A percentile compares a stretch with the other conserved stretches of the same genome.
These are phyloP conservation scores for Viola odorata DNA, from an alignment of 345 rosid genomes.

Conservation along the genomic window DNA sequence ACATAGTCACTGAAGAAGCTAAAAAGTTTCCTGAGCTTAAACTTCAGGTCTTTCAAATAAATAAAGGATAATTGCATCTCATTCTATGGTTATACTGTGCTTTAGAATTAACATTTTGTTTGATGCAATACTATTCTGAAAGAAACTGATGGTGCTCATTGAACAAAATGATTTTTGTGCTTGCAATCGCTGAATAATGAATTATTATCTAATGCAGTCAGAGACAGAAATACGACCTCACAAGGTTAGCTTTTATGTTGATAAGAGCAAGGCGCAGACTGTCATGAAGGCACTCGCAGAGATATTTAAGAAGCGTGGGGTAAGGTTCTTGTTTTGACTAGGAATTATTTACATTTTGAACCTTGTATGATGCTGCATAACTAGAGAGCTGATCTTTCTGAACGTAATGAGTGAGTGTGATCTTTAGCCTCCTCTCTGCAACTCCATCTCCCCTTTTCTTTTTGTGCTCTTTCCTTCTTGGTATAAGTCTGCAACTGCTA, in stretches of 20 bases:
- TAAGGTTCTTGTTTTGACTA: constrained; percentile 19
- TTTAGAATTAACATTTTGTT: background rate
- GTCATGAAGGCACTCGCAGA: constrained; percentile 58
- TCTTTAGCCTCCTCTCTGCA: background rate
- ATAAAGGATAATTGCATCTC: background rate
- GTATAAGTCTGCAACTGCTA: background rate
- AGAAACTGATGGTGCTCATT: background rate
- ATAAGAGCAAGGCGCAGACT: constrained; percentile 67
- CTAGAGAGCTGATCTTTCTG: background rate
- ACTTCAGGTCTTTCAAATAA: constrained; percentile 64
- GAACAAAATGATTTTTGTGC: constrained; percentile 6
- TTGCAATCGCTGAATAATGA: constrained; percentile 10
- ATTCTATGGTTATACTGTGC: constrained; percentile 4
- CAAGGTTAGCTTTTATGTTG: constrained; percentile 86
- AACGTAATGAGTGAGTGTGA: background rate
- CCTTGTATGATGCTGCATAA: background rate
- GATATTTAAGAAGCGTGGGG: constrained; percentile 58
- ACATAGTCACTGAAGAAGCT: constrained; percentile 65
- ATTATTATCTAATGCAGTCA: constrained; percentile 43
- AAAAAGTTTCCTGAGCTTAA: constrained; percentile 71
- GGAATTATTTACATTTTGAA: background rate
- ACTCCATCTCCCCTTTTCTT: background rate
- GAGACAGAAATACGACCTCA: constrained; percentile 89
- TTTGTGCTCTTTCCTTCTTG: background rate
- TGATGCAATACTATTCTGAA: background rate